A percentile compares a stretch with the other conserved stretches of the same genome.
Evolutionary conservation across 352 stramenopile genomes (phyloP).

Genomic region (Pythium plurisporium): DNA sequence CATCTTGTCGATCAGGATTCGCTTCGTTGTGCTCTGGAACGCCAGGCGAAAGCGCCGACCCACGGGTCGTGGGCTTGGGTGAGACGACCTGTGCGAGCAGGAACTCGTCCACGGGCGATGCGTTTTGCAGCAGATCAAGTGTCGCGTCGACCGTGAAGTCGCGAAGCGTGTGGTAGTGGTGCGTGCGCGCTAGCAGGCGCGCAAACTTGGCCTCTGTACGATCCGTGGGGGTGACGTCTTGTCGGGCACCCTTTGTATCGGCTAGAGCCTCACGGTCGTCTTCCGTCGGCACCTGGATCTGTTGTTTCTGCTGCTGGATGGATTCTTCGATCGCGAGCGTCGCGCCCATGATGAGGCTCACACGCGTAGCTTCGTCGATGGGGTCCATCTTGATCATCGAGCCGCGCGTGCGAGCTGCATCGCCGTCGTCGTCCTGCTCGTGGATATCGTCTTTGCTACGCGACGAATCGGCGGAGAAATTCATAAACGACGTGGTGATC

Average conservation of each 20-base stretch:
- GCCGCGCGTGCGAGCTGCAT: slow-evolving; percentile 13
- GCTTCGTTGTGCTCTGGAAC: no score
- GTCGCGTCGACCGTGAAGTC: slow-evolving; percentile 64
- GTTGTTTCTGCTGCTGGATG: slow-evolving; percentile 23
- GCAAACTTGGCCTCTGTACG: neutral
- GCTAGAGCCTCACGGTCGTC: no score
- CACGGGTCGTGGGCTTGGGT: no score
- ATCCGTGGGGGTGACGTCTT: no score
- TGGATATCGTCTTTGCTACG: neutral
- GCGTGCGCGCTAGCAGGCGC: slow-evolving; percentile 29
- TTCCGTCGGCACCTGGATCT: neutral
- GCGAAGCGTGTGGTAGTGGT: slow-evolving; percentile 45
- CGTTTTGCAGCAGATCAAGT: slow-evolving; percentile 55
- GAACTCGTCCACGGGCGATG: slow-evolving; percentile 26
- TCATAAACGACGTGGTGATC: slow-evolving; percentile 84
- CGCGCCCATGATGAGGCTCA: slow-evolving; percentile 78
- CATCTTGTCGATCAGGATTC: no score
- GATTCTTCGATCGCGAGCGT: slow-evolving; percentile 70
- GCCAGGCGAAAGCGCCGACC: no score
- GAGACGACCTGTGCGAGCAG: slow-evolving; percentile 23
- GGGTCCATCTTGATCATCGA: slow-evolving; percentile 48
- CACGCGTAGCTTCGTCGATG: slow-evolving; percentile 60
- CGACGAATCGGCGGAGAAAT: slow-evolving; percentile 48
- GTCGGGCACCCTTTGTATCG: no score
- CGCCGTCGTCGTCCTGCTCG: slow-evolving; percentile 27